phyloP scores from a whole-genome alignment of 192 early-diverging fungal genomes.

The Backusella westeae region DNA sequence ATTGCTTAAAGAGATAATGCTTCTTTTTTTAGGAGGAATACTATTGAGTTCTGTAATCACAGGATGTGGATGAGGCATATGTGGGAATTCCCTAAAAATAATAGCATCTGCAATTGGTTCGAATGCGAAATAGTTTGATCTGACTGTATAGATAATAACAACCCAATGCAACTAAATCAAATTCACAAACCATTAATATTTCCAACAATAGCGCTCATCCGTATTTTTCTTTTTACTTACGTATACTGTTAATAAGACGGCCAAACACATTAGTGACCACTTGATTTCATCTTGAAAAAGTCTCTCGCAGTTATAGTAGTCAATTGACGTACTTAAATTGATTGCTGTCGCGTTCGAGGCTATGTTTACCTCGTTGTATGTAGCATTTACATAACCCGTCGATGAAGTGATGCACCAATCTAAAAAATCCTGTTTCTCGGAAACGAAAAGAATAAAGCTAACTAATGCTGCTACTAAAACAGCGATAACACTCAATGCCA shows the following conservation, averaged over 20 bases:
- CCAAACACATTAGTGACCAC: conserved; percentile 10
- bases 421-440: neutral
- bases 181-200: neutral
- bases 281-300: conserved; percentile 16
- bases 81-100: neutral
- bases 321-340: neutral
- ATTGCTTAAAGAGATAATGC: neutral
- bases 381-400: neutral
- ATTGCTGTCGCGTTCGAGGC: neutral
- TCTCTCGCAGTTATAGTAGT: conserved; percentile 16
- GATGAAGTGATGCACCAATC: conserved; percentile 11
- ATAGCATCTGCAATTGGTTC: neutral
- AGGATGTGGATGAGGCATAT: neutral
- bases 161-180: neutral
- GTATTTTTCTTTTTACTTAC: neutral
- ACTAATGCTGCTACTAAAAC: conserved; percentile 2
- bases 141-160: neutral
- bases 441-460: conserved; percentile 10
- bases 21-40: conserved; percentile 6
- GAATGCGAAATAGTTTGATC: neutral
- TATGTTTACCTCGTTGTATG: neutral
- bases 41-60: neutral
- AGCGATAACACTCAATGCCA: neutral
- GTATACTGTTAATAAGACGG: neutral
- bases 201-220: too few relatives aligned